Percentiles rank a stretch among this genome's conserved stretches.
Evolutionary conservation across 2,329 filamentous ascomycete species (phyloP).

Genomic region (Xylaria sp.): DNA sequence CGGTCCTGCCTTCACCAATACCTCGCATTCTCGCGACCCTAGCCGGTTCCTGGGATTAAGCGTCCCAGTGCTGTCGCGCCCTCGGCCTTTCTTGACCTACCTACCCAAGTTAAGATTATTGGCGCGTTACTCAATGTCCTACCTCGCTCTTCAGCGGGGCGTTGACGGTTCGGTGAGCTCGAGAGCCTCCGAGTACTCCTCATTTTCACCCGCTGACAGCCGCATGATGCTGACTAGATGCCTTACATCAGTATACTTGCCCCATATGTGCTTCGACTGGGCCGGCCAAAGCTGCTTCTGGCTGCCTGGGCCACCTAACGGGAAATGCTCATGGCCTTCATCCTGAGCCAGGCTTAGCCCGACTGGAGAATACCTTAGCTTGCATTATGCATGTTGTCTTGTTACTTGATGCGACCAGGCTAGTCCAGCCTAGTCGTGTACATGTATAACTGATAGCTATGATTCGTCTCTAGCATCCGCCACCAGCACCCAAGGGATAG

Average conservation of each 20-base stretch:
- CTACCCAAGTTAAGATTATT: slow-evolving; percentile 20
- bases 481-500: neutral
- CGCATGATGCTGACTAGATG: slow-evolving; percentile 11
- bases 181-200: slow-evolving; percentile 25
- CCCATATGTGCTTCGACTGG: slow-evolving; percentile 22
- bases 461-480: slow-evolving; percentile 18
- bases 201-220: slow-evolving; percentile 23
- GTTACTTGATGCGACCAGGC: slow-evolving; percentile 27
- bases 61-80: slow-evolving; percentile 36
- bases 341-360: slow-evolving; percentile 12
- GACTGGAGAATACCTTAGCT: slow-evolving; percentile 16
- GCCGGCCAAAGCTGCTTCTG: neutral
- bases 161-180: slow-evolving; percentile 34
- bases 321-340: slow-evolving; percentile 15
- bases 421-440: slow-evolving; percentile 26
- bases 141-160: slow-evolving; percentile 26
- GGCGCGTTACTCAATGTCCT: slow-evolving; percentile 30
- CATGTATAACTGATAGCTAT: slow-evolving; percentile 26
- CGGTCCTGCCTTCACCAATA: slow-evolving; percentile 32
- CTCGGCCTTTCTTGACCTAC: slow-evolving; percentile 22
- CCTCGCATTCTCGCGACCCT: slow-evolving; percentile 21
- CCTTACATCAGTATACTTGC: slow-evolving; percentile 17
- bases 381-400: slow-evolving; percentile 20
- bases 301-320: slow-evolving; percentile 21
- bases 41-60: slow-evolving; percentile 28